phyloP scores from a whole-genome alignment of 768 basidiomycete genomes.

The Leccinum obscurum region DNA sequence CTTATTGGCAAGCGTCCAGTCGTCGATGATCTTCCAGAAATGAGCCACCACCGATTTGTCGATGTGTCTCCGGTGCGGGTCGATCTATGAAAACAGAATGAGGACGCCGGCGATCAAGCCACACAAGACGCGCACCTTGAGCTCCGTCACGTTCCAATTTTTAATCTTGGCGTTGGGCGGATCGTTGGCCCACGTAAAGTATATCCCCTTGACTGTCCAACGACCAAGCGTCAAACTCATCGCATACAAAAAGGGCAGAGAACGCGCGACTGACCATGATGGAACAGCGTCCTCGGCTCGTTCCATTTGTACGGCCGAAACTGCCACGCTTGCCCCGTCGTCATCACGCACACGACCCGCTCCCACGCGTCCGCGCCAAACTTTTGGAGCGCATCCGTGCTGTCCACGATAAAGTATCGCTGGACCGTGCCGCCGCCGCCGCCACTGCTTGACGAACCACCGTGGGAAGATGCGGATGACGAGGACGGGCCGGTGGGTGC shows the following conservation, averaged over 20 bases:
- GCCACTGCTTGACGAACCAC: conserved; percentile 16
- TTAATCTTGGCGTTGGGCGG: conserved; percentile 85
- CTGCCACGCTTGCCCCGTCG: conserved; percentile 98
- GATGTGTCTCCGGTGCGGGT: conserved; percentile 83
- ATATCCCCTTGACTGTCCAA: conserved; percentile 86
- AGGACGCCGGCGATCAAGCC: background rate
- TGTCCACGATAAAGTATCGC: conserved; percentile 87
- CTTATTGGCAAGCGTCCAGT: conserved; percentile 80
- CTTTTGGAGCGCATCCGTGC: conserved; percentile 88
- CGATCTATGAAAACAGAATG: conserved; percentile 59
- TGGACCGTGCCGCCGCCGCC: conserved; percentile 36
- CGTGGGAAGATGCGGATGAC: conserved; percentile 15
- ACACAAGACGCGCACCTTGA: conserved; percentile 57
- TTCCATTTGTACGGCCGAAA: conserved; percentile 97
- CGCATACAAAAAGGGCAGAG: background rate
- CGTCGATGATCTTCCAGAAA: conserved; percentile 92
- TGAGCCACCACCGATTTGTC: conserved; percentile 95
- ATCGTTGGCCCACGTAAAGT: conserved; percentile 93
- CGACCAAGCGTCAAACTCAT: background rate
- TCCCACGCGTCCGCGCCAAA: conserved; percentile 96
- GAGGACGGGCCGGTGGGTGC: conserved; percentile 5
- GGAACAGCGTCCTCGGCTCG: conserved; percentile 89
- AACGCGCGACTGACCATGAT: conserved; percentile 65
- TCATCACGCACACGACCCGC: conserved; percentile 95
- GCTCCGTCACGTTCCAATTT: conserved; percentile 96